Conservation (phyloP, 2,329 filamentous ascomycete species). For the Fusarium phyllophilum region DNA sequence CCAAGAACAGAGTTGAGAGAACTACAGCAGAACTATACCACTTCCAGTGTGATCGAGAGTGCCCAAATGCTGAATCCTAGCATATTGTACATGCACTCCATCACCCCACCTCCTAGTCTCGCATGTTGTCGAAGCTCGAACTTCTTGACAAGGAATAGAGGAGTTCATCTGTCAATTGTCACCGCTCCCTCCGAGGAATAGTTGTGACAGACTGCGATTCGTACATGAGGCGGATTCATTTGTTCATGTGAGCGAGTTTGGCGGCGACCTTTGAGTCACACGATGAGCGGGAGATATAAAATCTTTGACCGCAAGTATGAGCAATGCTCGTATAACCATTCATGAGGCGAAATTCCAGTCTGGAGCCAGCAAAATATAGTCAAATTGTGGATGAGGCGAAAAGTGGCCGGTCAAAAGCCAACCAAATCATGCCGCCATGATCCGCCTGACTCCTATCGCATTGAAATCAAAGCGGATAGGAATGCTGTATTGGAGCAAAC, state of each 20-base stretch:
- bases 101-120: slow-evolving; percentile 25
- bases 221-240: slow-evolving; percentile 14
- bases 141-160: slow-evolving; percentile 23
- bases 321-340: slow-evolving; percentile 30
- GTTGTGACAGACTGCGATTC: slow-evolving; percentile 25
- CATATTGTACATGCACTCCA: slow-evolving; percentile 30
- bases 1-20: slow-evolving; percentile 21
- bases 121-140: slow-evolving; percentile 18
- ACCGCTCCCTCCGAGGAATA: slow-evolving; percentile 13
- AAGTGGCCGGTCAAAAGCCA: slow-evolving; percentile 23
- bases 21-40: slow-evolving; percentile 28
- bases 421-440: slow-evolving; percentile 35
- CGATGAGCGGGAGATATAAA: slow-evolving; percentile 22
- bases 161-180: slow-evolving; percentile 26
- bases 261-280: slow-evolving; percentile 37
- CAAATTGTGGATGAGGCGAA: slow-evolving; percentile 33
- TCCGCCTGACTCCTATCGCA: slow-evolving; percentile 27
- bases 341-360: slow-evolving; percentile 30
- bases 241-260: slow-evolving; percentile 39
- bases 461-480: slow-evolving; percentile 16
- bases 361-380: slow-evolving; percentile 13
- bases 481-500: slow-evolving; percentile 18
- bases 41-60: slow-evolving; percentile 40
- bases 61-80: slow-evolving; percentile 40
- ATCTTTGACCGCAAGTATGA: slow-evolving; percentile 40